Conservation (phyloP, 2,329 filamentous ascomycete genomes). For the Beauveria asiatica region DNA sequence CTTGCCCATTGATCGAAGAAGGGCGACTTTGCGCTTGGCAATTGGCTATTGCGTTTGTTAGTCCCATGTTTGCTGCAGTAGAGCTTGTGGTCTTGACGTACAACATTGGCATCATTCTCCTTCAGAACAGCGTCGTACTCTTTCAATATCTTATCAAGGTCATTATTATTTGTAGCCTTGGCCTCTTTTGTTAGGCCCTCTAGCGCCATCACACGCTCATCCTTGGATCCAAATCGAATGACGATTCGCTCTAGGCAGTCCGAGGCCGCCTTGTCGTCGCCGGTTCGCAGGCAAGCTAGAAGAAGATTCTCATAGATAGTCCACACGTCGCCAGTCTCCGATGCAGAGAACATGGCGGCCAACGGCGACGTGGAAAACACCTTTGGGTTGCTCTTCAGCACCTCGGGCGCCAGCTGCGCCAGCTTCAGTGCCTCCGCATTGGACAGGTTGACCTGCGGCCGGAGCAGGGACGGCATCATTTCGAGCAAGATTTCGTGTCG, state of each 20-base stretch:
- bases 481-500: constrained; percentile 1
- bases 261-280: constrained; percentile 71
- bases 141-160: constrained; percentile 60
- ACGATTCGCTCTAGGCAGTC: constrained; percentile 67
- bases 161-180: constrained; percentile 55
- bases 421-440: constrained; percentile 46
- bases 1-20: constrained; percentile 67
- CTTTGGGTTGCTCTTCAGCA: constrained; percentile 46
- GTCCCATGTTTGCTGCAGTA: not conserved
- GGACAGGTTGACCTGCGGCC: constrained; percentile 48
- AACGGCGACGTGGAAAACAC: constrained; percentile 47
- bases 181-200: constrained; percentile 80
- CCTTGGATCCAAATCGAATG: constrained; percentile 70
- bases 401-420: constrained; percentile 51
- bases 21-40: constrained; percentile 72
- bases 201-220: constrained; percentile 80
- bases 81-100: not conserved
- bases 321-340: constrained; percentile 77
- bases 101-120: constrained; percentile 62
- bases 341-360: constrained; percentile 41
- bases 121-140: constrained; percentile 70
- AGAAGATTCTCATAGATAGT: constrained; percentile 79
- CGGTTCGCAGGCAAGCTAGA: constrained; percentile 72
- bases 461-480: constrained; percentile 47
- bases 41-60: constrained; percentile 52